These are phyloP conservation scores for Scheffersomyces parashehatae DNA, from an alignment of 1,139 yeast genomes.

Conservation along the genomic window DNA sequence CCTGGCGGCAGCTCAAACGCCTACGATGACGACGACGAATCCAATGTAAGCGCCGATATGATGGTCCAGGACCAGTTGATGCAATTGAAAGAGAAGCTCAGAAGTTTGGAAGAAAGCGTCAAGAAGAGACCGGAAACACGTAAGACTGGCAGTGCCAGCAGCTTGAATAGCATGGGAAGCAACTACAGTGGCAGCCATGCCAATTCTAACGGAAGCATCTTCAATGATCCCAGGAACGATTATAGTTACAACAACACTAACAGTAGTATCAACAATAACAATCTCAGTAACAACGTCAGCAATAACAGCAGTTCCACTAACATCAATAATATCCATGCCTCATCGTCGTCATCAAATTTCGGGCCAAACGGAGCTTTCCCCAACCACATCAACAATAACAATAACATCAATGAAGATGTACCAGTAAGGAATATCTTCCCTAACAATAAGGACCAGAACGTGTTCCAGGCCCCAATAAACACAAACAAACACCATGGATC, in stretches of 20 bases:
- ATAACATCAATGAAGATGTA: neutral
- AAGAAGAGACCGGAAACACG: neutral
- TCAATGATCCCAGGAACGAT: neutral
- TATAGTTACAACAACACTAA: neutral
- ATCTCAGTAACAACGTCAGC: neutral
- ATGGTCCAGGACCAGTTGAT: conserved; percentile 18
- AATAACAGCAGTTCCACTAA: neutral
- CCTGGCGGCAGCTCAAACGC: conserved; percentile 2
- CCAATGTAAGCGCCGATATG: neutral
- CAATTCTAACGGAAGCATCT: neutral
- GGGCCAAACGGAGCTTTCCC: too few relatives aligned
- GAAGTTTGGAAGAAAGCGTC: conserved; percentile 11
- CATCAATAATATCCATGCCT: neutral
- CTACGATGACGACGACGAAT: conserved; percentile 1
- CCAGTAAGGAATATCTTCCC: neutral
- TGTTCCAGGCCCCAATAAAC: neutral
- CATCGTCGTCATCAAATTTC: too few relatives aligned
- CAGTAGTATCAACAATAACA: neutral
- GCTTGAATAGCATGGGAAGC: too few relatives aligned
- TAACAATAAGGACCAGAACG: neutral
- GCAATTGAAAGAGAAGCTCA: conserved; percentile 17
- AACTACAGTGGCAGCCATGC: too few relatives aligned
- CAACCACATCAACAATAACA: neutral
- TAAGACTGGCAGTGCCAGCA: too few relatives aligned
- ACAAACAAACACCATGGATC: too few relatives aligned